Evolutionary conservation across 2,329 filamentous ascomycete species (phyloP), one percentile per base, ranked within the genome.

Genomic region (Ceratocystis colombiana): DNA sequence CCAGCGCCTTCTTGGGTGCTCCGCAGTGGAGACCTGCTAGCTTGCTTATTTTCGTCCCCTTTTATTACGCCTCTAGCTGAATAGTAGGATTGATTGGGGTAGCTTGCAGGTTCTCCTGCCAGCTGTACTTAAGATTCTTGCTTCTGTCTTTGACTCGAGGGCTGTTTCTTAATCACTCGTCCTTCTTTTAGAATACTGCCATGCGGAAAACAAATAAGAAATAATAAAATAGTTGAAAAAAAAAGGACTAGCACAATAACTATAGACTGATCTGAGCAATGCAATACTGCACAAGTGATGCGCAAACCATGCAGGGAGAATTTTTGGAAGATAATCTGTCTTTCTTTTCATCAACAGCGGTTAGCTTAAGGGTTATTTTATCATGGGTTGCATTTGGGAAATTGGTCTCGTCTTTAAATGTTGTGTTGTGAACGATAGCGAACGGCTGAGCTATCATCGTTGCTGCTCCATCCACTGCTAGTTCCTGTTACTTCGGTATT

Each of bases 11-110:
- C 41, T 48, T 53, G 48, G 48, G 25, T 53, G 48, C 48, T 53
- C 22, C 8, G 25, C 48, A 53, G 48, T 41, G 37, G 57, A 61
- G 28, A 44, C 30, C 17, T 61, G 17, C 37, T 37, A 61, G 30
- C 25, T 33, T 44, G 37, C n/a, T 28, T 61, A n/a, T 44, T 61
- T 37, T 61, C 30, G 57, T 61, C 57, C 37, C 57, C 37, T 61
- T 28, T 37, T 37, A 33, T 61, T 53, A 30, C 37, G 41, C 7
- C 17, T 37, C 28, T n/a, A 20, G 37, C 30, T 44, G 5, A 8
- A 28, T 20, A 2, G 20, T 12, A n/a, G 57, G 30, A 61, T 33
- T 33, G 17, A 61, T 33, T 33, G 37, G 48, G 48, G 48, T 53
- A 53, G 48, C 48, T 50, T 4, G 48, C 48, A 53, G 25, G 22